Percentiles rank a stretch among this genome's conserved stretches.
These are phyloP conservation scores for Leccinum subfulvum DNA, from an alignment of 1,284 basidiomycete genomes.

Conservation along the genomic window DNA sequence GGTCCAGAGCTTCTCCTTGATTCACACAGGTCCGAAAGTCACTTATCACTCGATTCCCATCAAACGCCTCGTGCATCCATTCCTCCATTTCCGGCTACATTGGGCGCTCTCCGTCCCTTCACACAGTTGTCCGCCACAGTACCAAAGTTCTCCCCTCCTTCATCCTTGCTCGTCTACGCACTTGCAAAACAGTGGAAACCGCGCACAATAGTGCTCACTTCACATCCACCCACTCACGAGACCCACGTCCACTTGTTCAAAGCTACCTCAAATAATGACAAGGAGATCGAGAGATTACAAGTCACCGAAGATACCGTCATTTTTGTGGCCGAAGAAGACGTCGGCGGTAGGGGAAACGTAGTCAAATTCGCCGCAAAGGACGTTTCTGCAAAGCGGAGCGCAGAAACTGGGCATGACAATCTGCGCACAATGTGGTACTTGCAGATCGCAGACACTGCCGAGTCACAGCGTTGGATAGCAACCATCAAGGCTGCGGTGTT, in stretches of 20 bases:
- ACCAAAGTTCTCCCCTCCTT: conserved; percentile 64
- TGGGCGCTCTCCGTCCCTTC: conserved; percentile 48
- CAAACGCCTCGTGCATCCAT: conserved; percentile 14
- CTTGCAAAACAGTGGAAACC: conserved; percentile 71
- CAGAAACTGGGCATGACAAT: background rate
- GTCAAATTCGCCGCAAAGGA: conserved; percentile 66
- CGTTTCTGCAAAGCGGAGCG: conserved; percentile 48
- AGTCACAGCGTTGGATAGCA: conserved; percentile 72
- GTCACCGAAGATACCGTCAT: conserved; percentile 73
- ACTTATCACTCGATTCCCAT: conserved; percentile 17
- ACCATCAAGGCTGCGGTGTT: conserved; percentile 70
- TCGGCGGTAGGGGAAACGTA: conserved; percentile 59
- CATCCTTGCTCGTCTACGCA: conserved; percentile 66
- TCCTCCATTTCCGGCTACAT: conserved; percentile 61
- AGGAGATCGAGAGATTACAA: conserved; percentile 67
- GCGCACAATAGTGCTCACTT: conserved; percentile 62
- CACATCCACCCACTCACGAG: conserved; percentile 37
- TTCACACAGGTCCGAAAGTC: conserved; percentile 10
- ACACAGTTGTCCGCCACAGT: conserved; percentile 50
- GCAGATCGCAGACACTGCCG: conserved; percentile 56
- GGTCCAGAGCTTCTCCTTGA: conserved; percentile 28
- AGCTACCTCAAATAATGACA: conserved; percentile 51
- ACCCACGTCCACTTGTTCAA: conserved; percentile 76
- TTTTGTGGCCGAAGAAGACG: conserved; percentile 68
- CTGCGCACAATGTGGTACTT: conserved; percentile 54